Evolutionary conservation across 2,329 filamentous ascomycete species (phyloP).

Genomic region (Trichoderma sp.): DNA sequence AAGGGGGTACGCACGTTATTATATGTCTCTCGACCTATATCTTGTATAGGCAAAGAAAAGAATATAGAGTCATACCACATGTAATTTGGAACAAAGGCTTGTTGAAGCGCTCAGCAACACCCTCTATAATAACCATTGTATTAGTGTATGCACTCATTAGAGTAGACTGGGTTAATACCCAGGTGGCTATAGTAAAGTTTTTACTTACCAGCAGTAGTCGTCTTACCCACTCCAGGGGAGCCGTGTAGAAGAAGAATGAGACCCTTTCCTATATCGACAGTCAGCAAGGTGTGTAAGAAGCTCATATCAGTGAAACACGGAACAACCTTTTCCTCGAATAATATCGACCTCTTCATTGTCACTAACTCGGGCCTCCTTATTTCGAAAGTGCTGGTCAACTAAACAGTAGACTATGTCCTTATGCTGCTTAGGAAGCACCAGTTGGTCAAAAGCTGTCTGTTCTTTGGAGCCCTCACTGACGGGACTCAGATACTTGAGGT

Average conservation of each 20-base stretch:
- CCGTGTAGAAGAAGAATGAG: conserved; percentile 38
- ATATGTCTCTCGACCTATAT: no score
- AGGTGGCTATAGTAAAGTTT: not conserved
- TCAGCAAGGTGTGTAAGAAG: rapidly evolving
- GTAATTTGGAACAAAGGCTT: conserved; percentile 32
- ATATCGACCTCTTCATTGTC: conserved; percentile 9
- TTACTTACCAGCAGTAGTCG: conserved; percentile 30
- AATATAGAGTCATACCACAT: not conserved
- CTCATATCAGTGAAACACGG: not conserved
- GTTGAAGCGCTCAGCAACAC: conserved; percentile 27
- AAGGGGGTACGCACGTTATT: rapidly evolving
- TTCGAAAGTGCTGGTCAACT: conserved; percentile 10
- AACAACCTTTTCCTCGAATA: conserved; percentile 7
- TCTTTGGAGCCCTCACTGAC: not conserved
- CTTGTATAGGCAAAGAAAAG: no score
- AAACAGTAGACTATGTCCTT: conserved; percentile 10
- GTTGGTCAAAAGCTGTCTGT: conserved; percentile 30
- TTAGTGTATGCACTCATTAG: not conserved
- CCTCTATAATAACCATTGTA: not conserved
- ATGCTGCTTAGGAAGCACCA: conserved; percentile 28
- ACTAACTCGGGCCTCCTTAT: conserved; percentile 25
- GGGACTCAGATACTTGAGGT: not conserved
- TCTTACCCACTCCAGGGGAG: conserved; percentile 37
- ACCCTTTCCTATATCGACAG: conserved; percentile 27
- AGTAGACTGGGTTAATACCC: rapidly evolving